phyloP scores from a whole-genome alignment of 2,329 filamentous ascomycete species.

The Penicillium concentricum region DNA sequence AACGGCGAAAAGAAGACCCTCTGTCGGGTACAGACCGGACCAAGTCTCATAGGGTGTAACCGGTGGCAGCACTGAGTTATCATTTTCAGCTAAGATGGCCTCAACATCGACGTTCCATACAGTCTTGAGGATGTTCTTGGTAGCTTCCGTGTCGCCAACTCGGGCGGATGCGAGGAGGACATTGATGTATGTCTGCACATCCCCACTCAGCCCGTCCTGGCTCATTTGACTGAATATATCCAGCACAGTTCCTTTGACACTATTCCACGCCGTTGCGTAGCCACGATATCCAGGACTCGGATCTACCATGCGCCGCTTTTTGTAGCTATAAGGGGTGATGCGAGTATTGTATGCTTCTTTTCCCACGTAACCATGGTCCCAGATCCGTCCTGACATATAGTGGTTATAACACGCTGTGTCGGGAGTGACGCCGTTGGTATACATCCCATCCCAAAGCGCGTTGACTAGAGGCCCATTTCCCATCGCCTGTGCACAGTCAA shows the following conservation, averaged over 20 bases:
- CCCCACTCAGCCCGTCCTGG: slow-evolving; percentile 41
- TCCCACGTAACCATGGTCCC: slow-evolving; percentile 45
- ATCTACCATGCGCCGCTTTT: slow-evolving; percentile 24
- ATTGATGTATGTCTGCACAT: slow-evolving; percentile 55
- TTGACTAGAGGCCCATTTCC: slow-evolving; percentile 37
- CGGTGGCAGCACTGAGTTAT: slow-evolving; percentile 32
- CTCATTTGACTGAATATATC: slow-evolving; percentile 52
- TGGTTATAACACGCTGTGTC: slow-evolving; percentile 56
- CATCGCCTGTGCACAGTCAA: slow-evolving; percentile 52
- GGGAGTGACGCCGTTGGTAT: slow-evolving; percentile 37
- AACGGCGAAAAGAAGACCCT: slow-evolving; percentile 61
- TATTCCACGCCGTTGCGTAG: slow-evolving; percentile 29
- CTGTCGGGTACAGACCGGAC: slow-evolving; percentile 60
- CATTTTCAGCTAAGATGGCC: slow-evolving; percentile 35
- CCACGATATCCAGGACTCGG: slow-evolving; percentile 29
- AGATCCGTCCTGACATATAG: slow-evolving; percentile 52
- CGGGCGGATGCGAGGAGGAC: slow-evolving; percentile 54
- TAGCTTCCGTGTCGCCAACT: slow-evolving; percentile 50
- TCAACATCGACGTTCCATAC: slow-evolving; percentile 57
- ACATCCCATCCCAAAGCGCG: slow-evolving; percentile 49
- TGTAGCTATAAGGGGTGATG: slow-evolving; percentile 33
- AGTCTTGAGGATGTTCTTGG: slow-evolving; percentile 50
- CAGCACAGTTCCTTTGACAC: slow-evolving; percentile 38
- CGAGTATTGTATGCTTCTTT: slow-evolving; percentile 41
- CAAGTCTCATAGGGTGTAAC: slow-evolving; percentile 45